phyloP scores from a whole-genome alignment of 2,329 filamentous ascomycete species.

The Calonectria pseudoturangicola region DNA sequence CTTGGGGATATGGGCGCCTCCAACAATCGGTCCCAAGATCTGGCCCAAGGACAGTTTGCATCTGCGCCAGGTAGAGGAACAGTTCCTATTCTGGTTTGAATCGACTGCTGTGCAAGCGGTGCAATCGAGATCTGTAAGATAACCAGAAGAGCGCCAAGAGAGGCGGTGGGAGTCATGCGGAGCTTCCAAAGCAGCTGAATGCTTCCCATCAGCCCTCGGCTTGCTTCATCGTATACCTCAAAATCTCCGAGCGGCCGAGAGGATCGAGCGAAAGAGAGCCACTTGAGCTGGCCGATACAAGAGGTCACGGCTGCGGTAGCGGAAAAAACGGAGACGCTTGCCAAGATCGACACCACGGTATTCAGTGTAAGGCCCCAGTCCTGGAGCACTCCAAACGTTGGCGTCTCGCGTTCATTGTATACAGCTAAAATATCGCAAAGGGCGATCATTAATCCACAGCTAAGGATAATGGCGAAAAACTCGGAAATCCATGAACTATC shows the following conservation, averaged over 20 bases:
- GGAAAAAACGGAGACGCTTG: conserved; percentile 1
- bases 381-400: not conserved
- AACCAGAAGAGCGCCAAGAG: not conserved
- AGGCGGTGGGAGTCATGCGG: not conserved
- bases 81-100: not conserved
- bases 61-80: not conserved
- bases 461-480: not conserved
- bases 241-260: not conserved
- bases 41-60: not conserved
- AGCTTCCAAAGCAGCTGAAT: conserved; percentile 10
- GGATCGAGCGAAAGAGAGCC: not conserved
- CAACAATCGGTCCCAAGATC: not conserved
- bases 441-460: conserved; percentile 1
- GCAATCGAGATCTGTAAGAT: not conserved
- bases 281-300: conserved; percentile 7
- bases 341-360: conserved; percentile 1
- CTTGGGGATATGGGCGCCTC: not conserved
- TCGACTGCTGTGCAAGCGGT: not conserved
- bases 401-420: not conserved
- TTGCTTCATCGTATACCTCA: conserved; percentile 4
- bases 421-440: not conserved
- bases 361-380: conserved; percentile 16
- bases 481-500: not conserved
- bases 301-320: not conserved
- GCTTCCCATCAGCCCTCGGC: not conserved